phyloP scores from a whole-genome alignment of 1,284 basidiomycete species.

The Cutaneotrichosporon curvatum region DNA sequence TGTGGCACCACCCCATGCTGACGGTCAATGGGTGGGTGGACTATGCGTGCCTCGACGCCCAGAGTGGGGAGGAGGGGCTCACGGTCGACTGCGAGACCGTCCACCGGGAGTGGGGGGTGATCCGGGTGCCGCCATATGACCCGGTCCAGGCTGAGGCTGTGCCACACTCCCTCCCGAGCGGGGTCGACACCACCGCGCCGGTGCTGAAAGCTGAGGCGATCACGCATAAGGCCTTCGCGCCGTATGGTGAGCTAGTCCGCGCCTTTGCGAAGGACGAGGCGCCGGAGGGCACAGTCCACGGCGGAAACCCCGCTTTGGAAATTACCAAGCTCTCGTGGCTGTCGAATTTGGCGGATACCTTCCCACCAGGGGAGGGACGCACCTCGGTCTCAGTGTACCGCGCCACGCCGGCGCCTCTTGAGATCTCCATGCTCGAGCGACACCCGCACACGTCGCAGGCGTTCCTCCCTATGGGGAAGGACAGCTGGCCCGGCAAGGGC shows the following conservation, averaged over 20 bases:
- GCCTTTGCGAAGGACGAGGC: slow-evolving; percentile 58
- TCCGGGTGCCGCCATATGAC: slow-evolving; percentile 29
- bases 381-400: slow-evolving; percentile 70
- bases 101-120: slow-evolving; percentile 1
- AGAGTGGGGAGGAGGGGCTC: slow-evolving; percentile 63
- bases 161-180: slow-evolving; percentile 8
- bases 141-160: slow-evolving; percentile 1
- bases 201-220: too few species aligned
- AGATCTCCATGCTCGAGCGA: slow-evolving; percentile 45
- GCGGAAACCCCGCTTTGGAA: slow-evolving; percentile 2
- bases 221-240: slow-evolving; percentile 62
- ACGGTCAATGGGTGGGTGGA: slow-evolving; percentile 69
- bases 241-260: slow-evolving; percentile 65
- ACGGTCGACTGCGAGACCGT: slow-evolving; percentile 62
- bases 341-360: slow-evolving; percentile 52
- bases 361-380: slow-evolving; percentile 53
- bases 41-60: slow-evolving; percentile 74
- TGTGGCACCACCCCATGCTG: slow-evolving; percentile 88
- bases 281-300: slow-evolving; percentile 20
- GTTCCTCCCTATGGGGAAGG: slow-evolving; percentile 78
- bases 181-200: too few species aligned
- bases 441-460: slow-evolving; percentile 57
- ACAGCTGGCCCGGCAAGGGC: slow-evolving; percentile 40
- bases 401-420: slow-evolving; percentile 55
- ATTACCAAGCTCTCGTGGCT: slow-evolving; percentile 7